Evolutionary conservation across 768 basidiomycete species (phyloP).

Genomic region (Lanmaoa pseudosensibilis): DNA sequence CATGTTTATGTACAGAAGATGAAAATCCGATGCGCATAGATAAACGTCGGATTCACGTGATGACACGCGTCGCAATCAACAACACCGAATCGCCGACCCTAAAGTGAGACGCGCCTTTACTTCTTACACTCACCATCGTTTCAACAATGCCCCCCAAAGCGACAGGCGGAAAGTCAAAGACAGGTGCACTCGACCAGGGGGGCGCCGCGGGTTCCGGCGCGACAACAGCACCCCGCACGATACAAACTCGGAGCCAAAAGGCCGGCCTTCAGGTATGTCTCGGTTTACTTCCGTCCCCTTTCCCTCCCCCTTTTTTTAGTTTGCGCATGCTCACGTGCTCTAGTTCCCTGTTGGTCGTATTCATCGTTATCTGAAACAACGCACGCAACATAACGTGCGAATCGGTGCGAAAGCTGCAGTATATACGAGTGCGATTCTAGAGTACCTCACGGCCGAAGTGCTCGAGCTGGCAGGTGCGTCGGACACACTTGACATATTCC

Average conservation of each 20-base stretch:
- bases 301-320: neutral
- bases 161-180: conserved; percentile 64
- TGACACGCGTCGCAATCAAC: conserved; percentile 32
- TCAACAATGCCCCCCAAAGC: conserved; percentile 51
- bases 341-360: conserved; percentile 98
- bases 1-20: no score
- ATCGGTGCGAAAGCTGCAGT: conserved; percentile 98
- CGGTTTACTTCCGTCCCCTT: neutral
- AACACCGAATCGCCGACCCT: conserved; percentile 35
- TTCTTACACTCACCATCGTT: conserved; percentile 31
- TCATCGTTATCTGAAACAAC: conserved; percentile 90
- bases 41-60: conserved; percentile 24
- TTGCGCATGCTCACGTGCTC: neutral
- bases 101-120: conserved; percentile 33
- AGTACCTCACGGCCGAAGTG: conserved; percentile 96
- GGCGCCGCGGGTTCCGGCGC: conserved; percentile 31
- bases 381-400: conserved; percentile 90
- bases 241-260: conserved; percentile 75
- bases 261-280: conserved; percentile 80
- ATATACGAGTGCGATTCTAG: conserved; percentile 93
- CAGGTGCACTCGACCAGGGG: conserved; percentile 35
- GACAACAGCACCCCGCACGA: conserved; percentile 35
- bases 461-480: conserved; percentile 87
- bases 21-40: no score
- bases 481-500: neutral